Conservation (phyloP, 2,329 filamentous ascomycete species). For the Akanthomyces lecanii region DNA sequence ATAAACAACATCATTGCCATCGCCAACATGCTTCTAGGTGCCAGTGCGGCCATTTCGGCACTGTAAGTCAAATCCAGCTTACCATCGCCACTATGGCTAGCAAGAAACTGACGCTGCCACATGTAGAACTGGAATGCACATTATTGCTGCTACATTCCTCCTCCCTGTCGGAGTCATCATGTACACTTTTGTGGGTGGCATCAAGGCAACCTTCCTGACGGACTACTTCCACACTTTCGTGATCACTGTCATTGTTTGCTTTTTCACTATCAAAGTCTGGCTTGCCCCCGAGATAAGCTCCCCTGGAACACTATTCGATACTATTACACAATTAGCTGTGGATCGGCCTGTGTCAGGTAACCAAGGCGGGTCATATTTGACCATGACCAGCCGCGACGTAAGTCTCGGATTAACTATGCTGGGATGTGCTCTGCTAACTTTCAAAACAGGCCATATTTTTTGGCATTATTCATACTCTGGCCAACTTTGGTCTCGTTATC, state of each 20-base stretch:
- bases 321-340: slow-evolving; percentile 41
- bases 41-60: slow-evolving; percentile 32
- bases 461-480: slow-evolving; percentile 44
- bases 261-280: slow-evolving; percentile 44
- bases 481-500: slow-evolving; percentile 50
- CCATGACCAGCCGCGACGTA: slow-evolving; percentile 50
- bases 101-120: slow-evolving; percentile 8
- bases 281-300: slow-evolving; percentile 45
- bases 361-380: slow-evolving; percentile 49
- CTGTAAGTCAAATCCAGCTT: slow-evolving; percentile 24
- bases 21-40: slow-evolving; percentile 48
- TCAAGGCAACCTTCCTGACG: slow-evolving; percentile 42
- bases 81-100: background rate
- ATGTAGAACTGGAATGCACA: slow-evolving; percentile 43
- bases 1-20: slow-evolving; percentile 52
- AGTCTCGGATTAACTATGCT: slow-evolving; percentile 11
- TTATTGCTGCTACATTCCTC: slow-evolving; percentile 46
- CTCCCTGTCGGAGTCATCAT: slow-evolving; percentile 35
- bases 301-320: slow-evolving; percentile 44
- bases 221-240: slow-evolving; percentile 53
- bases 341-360: slow-evolving; percentile 48
- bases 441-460: slow-evolving; percentile 41
- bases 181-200: slow-evolving; percentile 38
- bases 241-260: slow-evolving; percentile 49
- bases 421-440: background rate